phyloP scores from a whole-genome alignment of 1,284 basidiomycete genomes.

The Moesziomyces sp. region DNA sequence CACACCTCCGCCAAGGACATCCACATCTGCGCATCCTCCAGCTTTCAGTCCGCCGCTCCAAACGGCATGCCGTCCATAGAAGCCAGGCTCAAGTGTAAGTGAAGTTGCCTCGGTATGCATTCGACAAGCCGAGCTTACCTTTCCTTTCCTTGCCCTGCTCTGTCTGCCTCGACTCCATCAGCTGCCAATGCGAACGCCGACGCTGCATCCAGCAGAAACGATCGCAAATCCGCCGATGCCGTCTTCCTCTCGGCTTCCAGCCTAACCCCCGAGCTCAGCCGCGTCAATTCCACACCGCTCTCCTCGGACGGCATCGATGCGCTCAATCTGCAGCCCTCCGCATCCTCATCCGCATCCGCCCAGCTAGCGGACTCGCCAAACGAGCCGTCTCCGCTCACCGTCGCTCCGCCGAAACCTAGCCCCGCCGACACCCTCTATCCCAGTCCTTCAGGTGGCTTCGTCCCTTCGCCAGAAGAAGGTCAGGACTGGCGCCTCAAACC shows the following conservation, averaged over 20 bases:
- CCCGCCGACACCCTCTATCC: constrained; percentile 55
- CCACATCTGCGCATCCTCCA: not conserved
- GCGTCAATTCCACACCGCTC: constrained; percentile 45
- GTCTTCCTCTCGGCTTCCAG: constrained; percentile 31
- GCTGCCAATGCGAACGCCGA: constrained; percentile 33
- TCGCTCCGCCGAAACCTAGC: constrained; percentile 47
- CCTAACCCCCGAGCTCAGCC: constrained; percentile 33
- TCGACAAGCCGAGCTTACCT: not conserved
- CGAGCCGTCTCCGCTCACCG: constrained; percentile 29
- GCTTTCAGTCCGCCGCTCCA: not conserved
- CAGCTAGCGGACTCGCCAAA: constrained; percentile 10
- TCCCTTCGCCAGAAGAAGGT: constrained; percentile 52
- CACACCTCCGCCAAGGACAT: not conserved
- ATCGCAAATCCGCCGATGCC: constrained; percentile 47
- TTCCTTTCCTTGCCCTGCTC: not conserved
- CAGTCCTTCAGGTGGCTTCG: constrained; percentile 52
- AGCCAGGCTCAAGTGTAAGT: constrained; percentile 37
- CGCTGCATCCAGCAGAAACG: constrained; percentile 8
- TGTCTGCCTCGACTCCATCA: constrained; percentile 1
- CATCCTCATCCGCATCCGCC: constrained; percentile 7
- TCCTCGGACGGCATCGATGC: constrained; percentile 25
- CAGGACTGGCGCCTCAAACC: constrained; percentile 55
- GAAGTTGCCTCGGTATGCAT: no score
- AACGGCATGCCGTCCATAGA: constrained; percentile 38
- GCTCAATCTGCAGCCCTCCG: constrained; percentile 19